Percentiles rank a stretch among this genome's conserved stretches.
These are phyloP conservation scores for Talaromyces proteolyticus DNA, from an alignment of 495 filamentous ascomycete species.

Conservation along the genomic window DNA sequence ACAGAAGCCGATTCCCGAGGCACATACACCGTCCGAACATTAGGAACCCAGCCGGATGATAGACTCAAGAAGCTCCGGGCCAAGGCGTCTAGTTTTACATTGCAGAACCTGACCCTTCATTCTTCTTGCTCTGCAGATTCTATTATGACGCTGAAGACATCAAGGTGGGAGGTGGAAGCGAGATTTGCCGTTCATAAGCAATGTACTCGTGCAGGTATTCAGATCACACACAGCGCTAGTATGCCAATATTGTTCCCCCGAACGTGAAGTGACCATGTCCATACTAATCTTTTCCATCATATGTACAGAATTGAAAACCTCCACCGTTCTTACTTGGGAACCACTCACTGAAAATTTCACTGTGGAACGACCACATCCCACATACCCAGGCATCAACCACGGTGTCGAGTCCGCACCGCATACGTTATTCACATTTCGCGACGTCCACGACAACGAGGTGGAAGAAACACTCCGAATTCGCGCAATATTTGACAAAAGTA, in stretches of 20 bases:
- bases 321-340: slow-evolving; percentile 23
- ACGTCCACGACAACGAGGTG: slow-evolving; percentile 6
- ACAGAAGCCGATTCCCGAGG: slow-evolving; percentile 7
- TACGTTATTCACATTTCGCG: slow-evolving; percentile 25
- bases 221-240: slow-evolving; percentile 21
- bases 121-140: neutral
- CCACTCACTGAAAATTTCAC: slow-evolving; percentile 25
- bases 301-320: slow-evolving; percentile 9
- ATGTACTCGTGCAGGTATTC: slow-evolving; percentile 23
- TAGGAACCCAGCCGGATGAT: slow-evolving; percentile 24
- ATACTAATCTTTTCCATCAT: neutral
- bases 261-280: neutral
- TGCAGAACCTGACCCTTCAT: neutral
- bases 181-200: slow-evolving; percentile 19
- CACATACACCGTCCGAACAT: slow-evolving; percentile 25
- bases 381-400: slow-evolving; percentile 23
- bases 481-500: slow-evolving; percentile 29
- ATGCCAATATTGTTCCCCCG: slow-evolving; percentile 6
- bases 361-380: slow-evolving; percentile 21
- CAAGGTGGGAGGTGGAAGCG: slow-evolving; percentile 26
- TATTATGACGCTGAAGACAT: slow-evolving; percentile 14
- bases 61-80: slow-evolving; percentile 20
- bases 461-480: slow-evolving; percentile 29
- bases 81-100: slow-evolving; percentile 8
- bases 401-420: slow-evolving; percentile 24